Conservation (phyloP, 2,329 filamentous ascomycete species). For the Diplodia corticola region DNA sequence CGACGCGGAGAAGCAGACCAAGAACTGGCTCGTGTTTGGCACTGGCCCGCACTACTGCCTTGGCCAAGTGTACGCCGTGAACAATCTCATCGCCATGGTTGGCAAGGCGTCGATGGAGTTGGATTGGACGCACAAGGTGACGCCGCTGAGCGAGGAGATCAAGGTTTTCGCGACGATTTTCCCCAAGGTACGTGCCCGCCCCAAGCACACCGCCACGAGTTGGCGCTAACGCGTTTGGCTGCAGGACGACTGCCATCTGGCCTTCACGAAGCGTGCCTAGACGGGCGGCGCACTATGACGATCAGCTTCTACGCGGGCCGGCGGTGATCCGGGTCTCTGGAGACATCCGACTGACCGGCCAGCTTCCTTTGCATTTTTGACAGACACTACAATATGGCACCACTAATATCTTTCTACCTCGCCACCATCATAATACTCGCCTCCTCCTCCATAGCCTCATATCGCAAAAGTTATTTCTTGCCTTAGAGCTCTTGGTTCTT, state of each 20-base stretch:
- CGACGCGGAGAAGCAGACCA: slow-evolving; percentile 84
- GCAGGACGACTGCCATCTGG: slow-evolving; percentile 25
- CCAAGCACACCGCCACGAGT: not conserved
- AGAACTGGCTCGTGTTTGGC: slow-evolving; percentile 97
- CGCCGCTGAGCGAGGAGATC: slow-evolving; percentile 84
- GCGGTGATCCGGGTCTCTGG: slow-evolving; percentile 16
- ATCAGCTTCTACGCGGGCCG: slow-evolving; percentile 18
- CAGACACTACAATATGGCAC: not conserved
- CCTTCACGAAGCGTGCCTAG: slow-evolving; percentile 23
- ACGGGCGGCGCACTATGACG: slow-evolving; percentile 10
- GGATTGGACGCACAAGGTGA: slow-evolving; percentile 88
- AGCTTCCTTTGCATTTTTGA: slow-evolving; percentile 3
- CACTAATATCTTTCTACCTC: not conserved
- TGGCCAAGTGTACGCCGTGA: slow-evolving; percentile 85
- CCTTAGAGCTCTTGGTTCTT: slow-evolving; percentile 2
- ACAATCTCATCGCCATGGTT: slow-evolving; percentile 85
- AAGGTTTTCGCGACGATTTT: slow-evolving; percentile 99
- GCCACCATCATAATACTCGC: not conserved
- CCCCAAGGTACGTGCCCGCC: slow-evolving; percentile 64
- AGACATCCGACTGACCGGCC: slow-evolving; percentile 14
- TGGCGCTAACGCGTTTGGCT: not conserved
- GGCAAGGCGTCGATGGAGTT: slow-evolving; percentile 85
- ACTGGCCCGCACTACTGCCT: slow-evolving; percentile 96
- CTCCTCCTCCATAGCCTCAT: not conserved
- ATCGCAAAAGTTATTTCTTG: not conserved